A percentile compares a stretch with the other conserved stretches of the same genome.
Evolutionary conservation across 495 filamentous ascomycete species (phyloP).

Genomic region (Penicillium robsamsonii): DNA sequence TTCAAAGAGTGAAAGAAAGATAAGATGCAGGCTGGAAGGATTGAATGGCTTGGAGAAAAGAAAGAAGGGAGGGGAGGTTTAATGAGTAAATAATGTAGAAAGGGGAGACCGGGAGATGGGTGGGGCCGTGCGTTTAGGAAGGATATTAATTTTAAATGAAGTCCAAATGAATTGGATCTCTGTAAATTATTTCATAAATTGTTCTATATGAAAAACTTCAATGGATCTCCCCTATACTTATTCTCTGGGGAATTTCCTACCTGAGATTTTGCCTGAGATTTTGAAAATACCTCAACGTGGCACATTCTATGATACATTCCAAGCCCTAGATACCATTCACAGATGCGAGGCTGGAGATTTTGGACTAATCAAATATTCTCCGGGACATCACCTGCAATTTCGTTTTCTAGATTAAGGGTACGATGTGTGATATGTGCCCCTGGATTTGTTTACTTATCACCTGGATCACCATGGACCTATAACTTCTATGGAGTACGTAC

Average conservation of each 20-base stretch:
- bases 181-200: neutral
- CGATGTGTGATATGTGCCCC: neutral
- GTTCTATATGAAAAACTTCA: neutral
- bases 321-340: constrained; percentile 4
- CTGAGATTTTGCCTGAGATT: constrained; percentile 22
- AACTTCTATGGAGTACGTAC: neutral
- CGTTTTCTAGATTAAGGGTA: neutral
- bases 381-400: constrained; percentile 2
- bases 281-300: constrained; percentile 22
- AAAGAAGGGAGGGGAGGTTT: constrained; percentile 17
- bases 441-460: neutral
- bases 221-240: constrained; percentile 15
- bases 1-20: constrained; percentile 36
- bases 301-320: constrained; percentile 30
- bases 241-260: constrained; percentile 20
- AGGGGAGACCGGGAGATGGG: constrained; percentile 10
- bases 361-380: constrained; percentile 18
- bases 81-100: constrained; percentile 29
- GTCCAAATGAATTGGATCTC: neutral
- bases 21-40: constrained; percentile 19
- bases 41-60: constrained; percentile 19
- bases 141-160: constrained; percentile 12
- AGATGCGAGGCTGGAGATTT: constrained; percentile 18
- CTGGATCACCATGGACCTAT: constrained; percentile 17
- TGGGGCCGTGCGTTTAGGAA: constrained; percentile 24